Base-by-base conservation (phyloP, 768 basidiomycete species). In the Rhodotorula kratochvilovae region DNA sequence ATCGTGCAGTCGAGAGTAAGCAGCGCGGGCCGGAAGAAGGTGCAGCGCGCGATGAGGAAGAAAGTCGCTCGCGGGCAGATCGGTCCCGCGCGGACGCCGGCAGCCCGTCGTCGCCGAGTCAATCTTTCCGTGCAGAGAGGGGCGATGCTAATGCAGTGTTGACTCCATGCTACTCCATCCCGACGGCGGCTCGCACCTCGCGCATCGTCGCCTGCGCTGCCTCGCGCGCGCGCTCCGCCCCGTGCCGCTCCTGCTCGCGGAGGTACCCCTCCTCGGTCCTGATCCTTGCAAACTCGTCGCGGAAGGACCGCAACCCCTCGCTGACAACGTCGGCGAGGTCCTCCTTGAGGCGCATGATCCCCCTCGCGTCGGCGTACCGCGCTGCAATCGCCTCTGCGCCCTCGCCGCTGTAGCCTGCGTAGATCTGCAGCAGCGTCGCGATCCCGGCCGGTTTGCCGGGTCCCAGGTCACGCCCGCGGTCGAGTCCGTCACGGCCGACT, bases 401-500 rank as follows among this genome's bases (percentile, higher is more conserved):
- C 58, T 84, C 83, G 54, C 82, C 81, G 1, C 84, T 84, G 76
- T 90, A 93, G 1, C 90, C 89, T 4, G 88, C 87, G 21, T 93
- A 84, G 57, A 96, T 93, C 0, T 84, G 83, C 11, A 96, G 82
- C 0, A 96, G 82, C 76, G 94, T 96, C 2, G 90, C 86, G 2
- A 89, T 85, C 8, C 93, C 95, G 92, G 91, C 15, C 92, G 87
- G n/a, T 80, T 78, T 2, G 81, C 80, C 1, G 93, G 91, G 78
- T 96, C 91, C 75, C 88, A 97, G 0, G 89, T 87, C 54, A 96
- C 86, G 6, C 87, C 87, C 1, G 79, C 79, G 19, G 85, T 84
- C 0, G 91, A 90, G 79, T 97, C 95, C 0, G 94, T 97, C 3
- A 93, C 89, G 2, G 94, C 90, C 12, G 83, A 82, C 29, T 88